Evolutionary conservation across 78 protist species (phyloP).

Genomic region (Tieghemostelium lacteum): DNA sequence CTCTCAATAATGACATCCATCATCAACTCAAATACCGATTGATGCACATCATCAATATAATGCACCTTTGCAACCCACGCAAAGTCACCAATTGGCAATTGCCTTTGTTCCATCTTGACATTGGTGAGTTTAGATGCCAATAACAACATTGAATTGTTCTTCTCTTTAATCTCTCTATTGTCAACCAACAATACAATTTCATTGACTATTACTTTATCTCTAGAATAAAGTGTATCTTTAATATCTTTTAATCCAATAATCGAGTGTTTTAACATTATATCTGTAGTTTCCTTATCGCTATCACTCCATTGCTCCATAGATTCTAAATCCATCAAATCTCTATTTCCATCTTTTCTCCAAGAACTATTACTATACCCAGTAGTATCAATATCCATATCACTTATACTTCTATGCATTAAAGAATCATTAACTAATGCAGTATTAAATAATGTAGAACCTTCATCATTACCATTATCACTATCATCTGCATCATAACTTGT

Average conservation of each 20-base stretch:
- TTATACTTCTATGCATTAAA: neutral
- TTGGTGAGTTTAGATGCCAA: neutral
- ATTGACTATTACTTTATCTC: neutral
- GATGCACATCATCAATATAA: neutral
- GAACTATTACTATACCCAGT: neutral
- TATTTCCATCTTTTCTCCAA: neutral
- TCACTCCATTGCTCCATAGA: conserved; percentile 62
- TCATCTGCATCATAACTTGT: neutral
- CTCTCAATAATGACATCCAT: conserved; percentile 18
- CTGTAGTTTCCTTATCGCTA: conserved; percentile 19
- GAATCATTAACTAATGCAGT: too few species aligned
- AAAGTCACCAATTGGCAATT: conserved; percentile 30
- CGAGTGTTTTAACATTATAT: neutral
- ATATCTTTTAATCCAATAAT: neutral
- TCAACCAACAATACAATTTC: conserved; percentile 34
- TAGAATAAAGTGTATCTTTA: neutral
- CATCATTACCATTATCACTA: neutral
- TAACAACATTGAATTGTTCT: conserved; percentile 1
- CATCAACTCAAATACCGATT: conserved; percentile 29
- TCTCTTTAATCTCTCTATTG: conserved; percentile 55
- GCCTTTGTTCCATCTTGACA: neutral
- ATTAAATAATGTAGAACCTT: too few species aligned
- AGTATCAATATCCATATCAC: neutral
- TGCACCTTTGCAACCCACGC: neutral
- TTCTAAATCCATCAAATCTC: neutral